Base-by-base conservation (phyloP, 345 rosid species). In the Citrus australasica region DNA sequence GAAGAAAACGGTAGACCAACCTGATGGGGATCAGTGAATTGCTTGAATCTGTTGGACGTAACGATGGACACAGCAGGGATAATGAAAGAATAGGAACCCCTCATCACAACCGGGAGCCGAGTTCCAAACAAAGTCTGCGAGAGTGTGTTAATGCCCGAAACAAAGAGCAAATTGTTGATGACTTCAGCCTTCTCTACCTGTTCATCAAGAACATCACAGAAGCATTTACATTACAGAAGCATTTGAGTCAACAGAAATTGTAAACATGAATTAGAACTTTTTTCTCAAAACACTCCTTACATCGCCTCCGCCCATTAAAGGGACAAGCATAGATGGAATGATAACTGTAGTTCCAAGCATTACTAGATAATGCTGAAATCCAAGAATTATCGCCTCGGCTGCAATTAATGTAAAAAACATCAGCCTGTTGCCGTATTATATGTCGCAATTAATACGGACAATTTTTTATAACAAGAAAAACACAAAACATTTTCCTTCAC, bases 361-460 rank as follows among this genome's bases (percentile, higher is more conserved):
- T 73, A 93, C 98, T 58, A 95, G 35, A 85, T 92, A 95, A 83
- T 95, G 99, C 81, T 95, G 99, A 82, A 95, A 95, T 74, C 98
- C 98, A 17, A 84, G 79, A 37, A 92, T 22, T 42, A 91, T 38
- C 4, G 94, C 94, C 83, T 87, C 90, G 14, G 91, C 99, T 95
- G 99, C 89, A 82, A 70, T 63, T 48, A 37, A 62, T 40, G 3
- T 2, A 24, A 68, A 56, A 69, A 48, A 56, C 55, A n/a, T 67
- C 27, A 17, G 25, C 9, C 38, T n/a, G 9, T 21, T 27, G 55
- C 24, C 1, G 4, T 22, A 2, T 46, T 24, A 68, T 10, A 25
- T 11, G 67, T 24, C 5, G 24, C 55, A 11, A 16, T 24, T 42
- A 17, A 6, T 13, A 7, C 2, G 21, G 9, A 2, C 0, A 7